phyloP scores from a whole-genome alignment of 371 early-diverging fungal genomes.

The Basidiobolus heterosporus region DNA sequence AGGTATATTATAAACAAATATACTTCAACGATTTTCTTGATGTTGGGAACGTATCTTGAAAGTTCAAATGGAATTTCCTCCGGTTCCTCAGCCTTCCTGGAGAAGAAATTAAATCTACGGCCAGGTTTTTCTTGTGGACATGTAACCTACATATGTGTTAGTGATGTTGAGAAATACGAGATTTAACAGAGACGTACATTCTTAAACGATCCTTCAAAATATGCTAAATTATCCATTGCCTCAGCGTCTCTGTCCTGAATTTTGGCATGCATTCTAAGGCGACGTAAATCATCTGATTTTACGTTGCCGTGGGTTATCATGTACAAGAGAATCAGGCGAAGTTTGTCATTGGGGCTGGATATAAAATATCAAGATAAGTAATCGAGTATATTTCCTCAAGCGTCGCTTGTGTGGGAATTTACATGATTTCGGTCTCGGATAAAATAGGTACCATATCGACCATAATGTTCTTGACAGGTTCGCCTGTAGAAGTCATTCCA shows the following conservation, averaged over 20 bases:
- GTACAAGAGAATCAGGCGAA: slow-evolving; percentile 73
- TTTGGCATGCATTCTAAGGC: slow-evolving; percentile 53
- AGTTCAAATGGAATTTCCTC: slow-evolving; percentile 45
- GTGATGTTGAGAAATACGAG: too few species aligned
- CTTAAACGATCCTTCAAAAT: slow-evolving; percentile 2
- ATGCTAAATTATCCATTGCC: slow-evolving; percentile 54
- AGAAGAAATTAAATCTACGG: too few species aligned
- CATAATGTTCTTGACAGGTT: slow-evolving; percentile 47
- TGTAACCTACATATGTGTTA: too few species aligned
- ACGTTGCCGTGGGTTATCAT: slow-evolving; percentile 53
- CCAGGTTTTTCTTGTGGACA: too few species aligned
- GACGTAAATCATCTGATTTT: slow-evolving; percentile 41
- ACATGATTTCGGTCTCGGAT: slow-evolving; percentile 48
- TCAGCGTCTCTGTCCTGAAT: slow-evolving; percentile 54
- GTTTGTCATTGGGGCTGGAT: slow-evolving; percentile 45
- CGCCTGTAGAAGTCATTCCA: slow-evolving; percentile 73
- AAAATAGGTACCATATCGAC: slow-evolving; percentile 69
- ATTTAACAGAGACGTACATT: too few species aligned
- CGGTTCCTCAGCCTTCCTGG: slow-evolving; percentile 11
- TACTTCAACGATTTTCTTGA: slow-evolving; percentile 23
- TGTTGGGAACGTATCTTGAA: slow-evolving; percentile 48
- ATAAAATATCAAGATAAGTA: background rate
- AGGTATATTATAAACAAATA: too few species aligned
- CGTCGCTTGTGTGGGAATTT: slow-evolving; percentile 1
- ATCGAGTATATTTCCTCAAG: too few species aligned